phyloP scores from a whole-genome alignment of 106 monocot genomes.

The Dactylorhiza incarnata region DNA sequence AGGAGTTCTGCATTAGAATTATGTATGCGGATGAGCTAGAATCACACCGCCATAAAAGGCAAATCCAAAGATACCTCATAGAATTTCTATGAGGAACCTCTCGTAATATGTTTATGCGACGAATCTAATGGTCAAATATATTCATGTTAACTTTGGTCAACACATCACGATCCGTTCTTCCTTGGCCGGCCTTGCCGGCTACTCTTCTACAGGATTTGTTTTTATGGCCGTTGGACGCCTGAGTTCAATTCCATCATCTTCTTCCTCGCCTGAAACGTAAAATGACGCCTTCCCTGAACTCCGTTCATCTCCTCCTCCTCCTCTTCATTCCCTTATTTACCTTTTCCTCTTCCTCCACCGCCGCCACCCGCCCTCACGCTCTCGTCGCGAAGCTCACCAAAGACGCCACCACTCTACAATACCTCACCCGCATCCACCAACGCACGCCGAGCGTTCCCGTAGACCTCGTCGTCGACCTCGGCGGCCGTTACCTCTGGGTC shows the following conservation, averaged over 20 bases:
- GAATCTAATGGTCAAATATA: too few species aligned
- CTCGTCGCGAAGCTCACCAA: constrained; percentile 35
- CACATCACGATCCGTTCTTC: too few species aligned
- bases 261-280: not conserved
- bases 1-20: too few species aligned
- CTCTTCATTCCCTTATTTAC: constrained; percentile 4
- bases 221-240: too few species aligned
- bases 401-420: constrained; percentile 40
- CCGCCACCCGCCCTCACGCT: constrained; percentile 10
- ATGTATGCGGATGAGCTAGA: too few species aligned
- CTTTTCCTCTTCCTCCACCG: constrained; percentile 6
- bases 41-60: too few species aligned
- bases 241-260: not conserved
- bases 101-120: too few species aligned
- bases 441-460: constrained; percentile 36
- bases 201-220: too few species aligned
- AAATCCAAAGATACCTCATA: too few species aligned
- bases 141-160: too few species aligned
- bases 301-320: constrained; percentile 1
- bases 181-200: too few species aligned
- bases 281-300: not conserved
- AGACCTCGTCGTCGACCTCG: constrained; percentile 36
- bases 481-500: constrained; percentile 36
- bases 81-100: too few species aligned
- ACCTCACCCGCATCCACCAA: constrained; percentile 28